These are phyloP conservation scores for Amanita jacksonii DNA, from an alignment of 768 basidiomycete genomes.

Conservation along the genomic window DNA sequence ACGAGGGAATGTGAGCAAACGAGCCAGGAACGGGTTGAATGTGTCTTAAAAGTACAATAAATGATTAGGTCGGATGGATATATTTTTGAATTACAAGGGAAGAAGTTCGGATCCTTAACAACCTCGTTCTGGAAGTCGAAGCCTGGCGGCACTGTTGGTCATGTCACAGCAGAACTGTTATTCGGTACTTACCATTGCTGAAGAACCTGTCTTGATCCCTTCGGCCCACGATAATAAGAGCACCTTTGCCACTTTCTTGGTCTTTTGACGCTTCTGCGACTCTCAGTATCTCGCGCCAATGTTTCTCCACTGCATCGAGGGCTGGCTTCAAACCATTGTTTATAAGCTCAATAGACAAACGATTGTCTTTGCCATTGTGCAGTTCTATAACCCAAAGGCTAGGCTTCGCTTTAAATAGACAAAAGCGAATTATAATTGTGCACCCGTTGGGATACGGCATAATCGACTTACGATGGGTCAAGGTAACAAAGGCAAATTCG, in stretches of 20 bases:
- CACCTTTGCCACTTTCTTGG: conserved; percentile 50
- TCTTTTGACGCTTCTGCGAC: conserved; percentile 32
- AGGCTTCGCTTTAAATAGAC: conserved; percentile 42
- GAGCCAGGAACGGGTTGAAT: conserved; percentile 62
- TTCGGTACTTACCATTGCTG: conserved; percentile 52
- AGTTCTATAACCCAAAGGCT: conserved; percentile 71
- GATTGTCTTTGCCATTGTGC: conserved; percentile 69
- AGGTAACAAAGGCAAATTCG: conserved; percentile 54
- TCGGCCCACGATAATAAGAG: conserved; percentile 69
- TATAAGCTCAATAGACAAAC: conserved; percentile 51
- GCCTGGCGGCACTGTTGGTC: conserved; percentile 26
- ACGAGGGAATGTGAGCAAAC: conserved; percentile 75
- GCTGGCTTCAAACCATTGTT: conserved; percentile 57
- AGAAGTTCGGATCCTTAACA: conserved; percentile 47
- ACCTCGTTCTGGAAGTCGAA: conserved; percentile 54
- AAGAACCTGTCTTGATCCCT: conserved; percentile 81
- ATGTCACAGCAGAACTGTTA: background rate
- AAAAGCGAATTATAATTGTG: no score
- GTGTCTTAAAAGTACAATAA: conserved; percentile 36
- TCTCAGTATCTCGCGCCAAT: conserved; percentile 54
- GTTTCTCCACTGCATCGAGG: conserved; percentile 59
- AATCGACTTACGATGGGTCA: conserved; percentile 32
- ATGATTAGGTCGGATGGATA: no score
- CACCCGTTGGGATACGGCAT: no score
- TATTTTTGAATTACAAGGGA: conserved; percentile 38